phyloP scores from a whole-genome alignment of 2,329 filamentous ascomycete species.

The Seiridium unicorne region DNA sequence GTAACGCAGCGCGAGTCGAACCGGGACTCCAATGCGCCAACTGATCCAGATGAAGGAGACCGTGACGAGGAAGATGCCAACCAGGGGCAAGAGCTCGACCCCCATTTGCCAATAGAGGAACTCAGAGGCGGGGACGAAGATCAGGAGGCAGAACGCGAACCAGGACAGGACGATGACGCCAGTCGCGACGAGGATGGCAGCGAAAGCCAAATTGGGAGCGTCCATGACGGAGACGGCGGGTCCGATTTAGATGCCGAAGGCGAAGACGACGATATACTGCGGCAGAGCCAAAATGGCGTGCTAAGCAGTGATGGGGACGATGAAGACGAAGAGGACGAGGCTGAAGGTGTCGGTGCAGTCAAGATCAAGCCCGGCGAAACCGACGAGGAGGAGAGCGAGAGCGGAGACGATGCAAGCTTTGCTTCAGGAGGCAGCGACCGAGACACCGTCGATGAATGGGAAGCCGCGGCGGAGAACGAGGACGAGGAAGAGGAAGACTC shows the following conservation, averaged over 20 bases:
- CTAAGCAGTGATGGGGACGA: conserved; percentile 23
- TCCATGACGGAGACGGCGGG: conserved; percentile 32
- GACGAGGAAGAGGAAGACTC: conserved; percentile 57
- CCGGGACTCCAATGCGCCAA: background rate
- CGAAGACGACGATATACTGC: conserved; percentile 19
- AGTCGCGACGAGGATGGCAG: conserved; percentile 17
- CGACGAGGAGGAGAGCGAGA: conserved; percentile 40
- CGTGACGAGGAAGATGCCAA: conserved; percentile 12
- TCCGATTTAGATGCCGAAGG: conserved; percentile 29
- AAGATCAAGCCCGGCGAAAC: conserved; percentile 54
- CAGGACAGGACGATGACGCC: conserved; percentile 26
- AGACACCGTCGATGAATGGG: conserved; percentile 28
- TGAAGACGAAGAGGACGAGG: conserved; percentile 41
- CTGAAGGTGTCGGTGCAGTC: conserved; percentile 56
- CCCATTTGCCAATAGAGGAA: background rate
- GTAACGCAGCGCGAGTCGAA: background rate
- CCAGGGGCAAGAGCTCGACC: background rate
- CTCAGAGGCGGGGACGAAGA: background rate
- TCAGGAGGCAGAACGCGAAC: conserved; percentile 13
- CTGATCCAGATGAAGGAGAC: background rate
- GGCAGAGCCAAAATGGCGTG: conserved; percentile 12
- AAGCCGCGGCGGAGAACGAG: conserved; percentile 36
- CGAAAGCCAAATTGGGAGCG: conserved; percentile 26
- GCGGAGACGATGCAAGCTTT: conserved; percentile 27
- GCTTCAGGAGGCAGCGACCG: conserved; percentile 24